A percentile compares a stretch with the other conserved stretches of the same genome.
Evolutionary conservation across 2,329 filamentous ascomycete species (phyloP).

Genomic region (Fusarium verrucosum): DNA sequence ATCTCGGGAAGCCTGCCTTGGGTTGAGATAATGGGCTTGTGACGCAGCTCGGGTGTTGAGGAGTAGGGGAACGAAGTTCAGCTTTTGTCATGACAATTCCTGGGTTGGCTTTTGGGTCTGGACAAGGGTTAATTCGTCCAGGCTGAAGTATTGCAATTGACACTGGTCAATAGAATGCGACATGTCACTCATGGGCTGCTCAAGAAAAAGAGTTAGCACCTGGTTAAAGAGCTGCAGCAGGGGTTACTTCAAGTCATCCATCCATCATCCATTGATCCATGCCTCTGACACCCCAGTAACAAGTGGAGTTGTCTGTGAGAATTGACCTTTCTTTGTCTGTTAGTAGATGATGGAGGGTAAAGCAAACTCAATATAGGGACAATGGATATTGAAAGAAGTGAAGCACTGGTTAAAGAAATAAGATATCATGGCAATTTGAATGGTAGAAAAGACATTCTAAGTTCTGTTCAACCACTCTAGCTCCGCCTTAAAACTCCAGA

Average conservation of each 20-base stretch:
- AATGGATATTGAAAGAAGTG: not conserved
- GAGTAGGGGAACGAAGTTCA: not conserved
- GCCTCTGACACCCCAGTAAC: slow-evolving; percentile 3
- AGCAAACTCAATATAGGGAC: not conserved
- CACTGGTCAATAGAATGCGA: not conserved
- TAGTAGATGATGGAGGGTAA: not conserved
- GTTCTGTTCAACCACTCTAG: not conserved
- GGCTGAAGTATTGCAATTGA: not conserved
- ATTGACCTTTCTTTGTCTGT: slow-evolving; percentile 12
- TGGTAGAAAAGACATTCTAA: not conserved
- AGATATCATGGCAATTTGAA: not conserved
- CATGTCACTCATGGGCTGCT: not conserved
- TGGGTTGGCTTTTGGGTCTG: not conserved
- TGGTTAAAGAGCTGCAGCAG: not conserved
- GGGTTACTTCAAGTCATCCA: not conserved
- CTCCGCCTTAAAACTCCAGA: not conserved
- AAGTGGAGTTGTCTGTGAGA: slow-evolving; percentile 5
- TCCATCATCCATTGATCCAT: slow-evolving; percentile 15
- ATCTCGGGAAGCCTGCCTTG: not conserved
- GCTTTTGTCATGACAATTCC: not conserved
- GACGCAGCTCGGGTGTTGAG: not conserved
- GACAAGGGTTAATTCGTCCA: not conserved
- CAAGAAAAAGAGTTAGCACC: not conserved
- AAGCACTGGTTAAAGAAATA: not conserved
- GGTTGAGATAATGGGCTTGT: slow-evolving; percentile 13